Conservation (phyloP, 768 basidiomycete species). For the Pholiota molesta region DNA sequence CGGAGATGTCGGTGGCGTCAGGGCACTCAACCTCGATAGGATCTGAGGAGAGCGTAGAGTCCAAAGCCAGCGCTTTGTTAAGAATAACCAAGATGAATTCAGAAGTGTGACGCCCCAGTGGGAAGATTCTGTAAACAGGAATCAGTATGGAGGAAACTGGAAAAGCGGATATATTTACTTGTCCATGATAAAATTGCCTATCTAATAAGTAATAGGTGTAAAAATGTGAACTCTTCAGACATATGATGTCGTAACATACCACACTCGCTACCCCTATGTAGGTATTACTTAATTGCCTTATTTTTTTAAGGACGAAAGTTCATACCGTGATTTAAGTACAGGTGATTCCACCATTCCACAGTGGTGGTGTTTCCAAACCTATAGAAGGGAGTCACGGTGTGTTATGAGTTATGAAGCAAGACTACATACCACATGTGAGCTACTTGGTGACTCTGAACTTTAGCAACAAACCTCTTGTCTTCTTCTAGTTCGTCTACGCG, state of each 20-base stretch:
- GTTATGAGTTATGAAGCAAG: background rate
- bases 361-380: slow-evolving; percentile 94
- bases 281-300: slow-evolving; percentile 7
- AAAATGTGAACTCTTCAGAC: slow-evolving; percentile 30
- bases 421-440: slow-evolving; percentile 73
- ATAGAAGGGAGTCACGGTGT: background rate
- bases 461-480: slow-evolving; percentile 78
- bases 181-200: slow-evolving; percentile 91
- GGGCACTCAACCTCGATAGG: slow-evolving; percentile 91
- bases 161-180: slow-evolving; percentile 66
- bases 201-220: slow-evolving; percentile 37
- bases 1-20: slow-evolving; percentile 83
- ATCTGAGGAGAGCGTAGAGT: slow-evolving; percentile 87
- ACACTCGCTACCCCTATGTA: slow-evolving; percentile 78
- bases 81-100: slow-evolving; percentile 80
- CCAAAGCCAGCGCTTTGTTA: slow-evolving; percentile 73
- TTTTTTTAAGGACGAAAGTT: slow-evolving; percentile 15
- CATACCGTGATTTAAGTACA: slow-evolving; percentile 79
- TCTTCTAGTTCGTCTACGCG: slow-evolving; percentile 68
- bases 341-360: slow-evolving; percentile 91
- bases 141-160: background rate
- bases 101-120: slow-evolving; percentile 79
- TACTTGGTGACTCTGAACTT: slow-evolving; percentile 84
- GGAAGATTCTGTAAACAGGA: slow-evolving; percentile 48
- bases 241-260: slow-evolving; percentile 40